These are phyloP conservation scores for Umbilicaria muhlenbergii DNA, from an alignment of 495 filamentous ascomycete species.

Conservation along the genomic window DNA sequence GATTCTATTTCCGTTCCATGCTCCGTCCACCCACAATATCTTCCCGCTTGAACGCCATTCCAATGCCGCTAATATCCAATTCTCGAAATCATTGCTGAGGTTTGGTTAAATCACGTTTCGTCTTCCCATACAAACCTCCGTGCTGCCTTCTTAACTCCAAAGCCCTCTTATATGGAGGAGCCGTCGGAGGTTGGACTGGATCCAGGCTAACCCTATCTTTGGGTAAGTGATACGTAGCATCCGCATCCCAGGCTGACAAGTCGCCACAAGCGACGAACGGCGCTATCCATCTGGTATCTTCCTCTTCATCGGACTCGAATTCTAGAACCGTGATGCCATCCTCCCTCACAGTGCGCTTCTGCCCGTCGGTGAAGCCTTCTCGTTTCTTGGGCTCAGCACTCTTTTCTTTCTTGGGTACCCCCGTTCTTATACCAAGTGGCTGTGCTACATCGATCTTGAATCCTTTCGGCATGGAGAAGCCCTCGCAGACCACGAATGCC, in stretches of 20 bases:
- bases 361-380: not conserved
- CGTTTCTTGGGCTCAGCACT: not conserved
- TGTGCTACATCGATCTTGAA: slow-evolving; percentile 10
- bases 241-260: slow-evolving; percentile 83
- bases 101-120: slow-evolving; percentile 21
- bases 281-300: slow-evolving; percentile 62
- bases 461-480: slow-evolving; percentile 46
- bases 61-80: not conserved
- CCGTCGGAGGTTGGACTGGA: slow-evolving; percentile 90
- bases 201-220: slow-evolving; percentile 64
- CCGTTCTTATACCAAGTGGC: slow-evolving; percentile 3
- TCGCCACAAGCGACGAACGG: slow-evolving; percentile 94
- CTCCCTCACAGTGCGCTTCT: slow-evolving; percentile 17
- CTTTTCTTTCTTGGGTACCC: not conserved
- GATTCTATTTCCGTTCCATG: too few species aligned
- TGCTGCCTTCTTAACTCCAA: slow-evolving; percentile 65
- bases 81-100: not conserved
- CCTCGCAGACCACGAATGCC: slow-evolving; percentile 89
- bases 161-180: slow-evolving; percentile 83
- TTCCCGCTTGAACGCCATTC: too few species aligned
- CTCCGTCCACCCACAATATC: too few species aligned
- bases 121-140: slow-evolving; percentile 75
- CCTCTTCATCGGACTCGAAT: slow-evolving; percentile 34
- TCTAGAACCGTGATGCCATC: slow-evolving; percentile 50
- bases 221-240: slow-evolving; percentile 81